Evolutionary conservation across 208 protist genomes (phyloP), one percentile per base, ranked within the genome.

Genomic region (Crithidia bombi): DNA sequence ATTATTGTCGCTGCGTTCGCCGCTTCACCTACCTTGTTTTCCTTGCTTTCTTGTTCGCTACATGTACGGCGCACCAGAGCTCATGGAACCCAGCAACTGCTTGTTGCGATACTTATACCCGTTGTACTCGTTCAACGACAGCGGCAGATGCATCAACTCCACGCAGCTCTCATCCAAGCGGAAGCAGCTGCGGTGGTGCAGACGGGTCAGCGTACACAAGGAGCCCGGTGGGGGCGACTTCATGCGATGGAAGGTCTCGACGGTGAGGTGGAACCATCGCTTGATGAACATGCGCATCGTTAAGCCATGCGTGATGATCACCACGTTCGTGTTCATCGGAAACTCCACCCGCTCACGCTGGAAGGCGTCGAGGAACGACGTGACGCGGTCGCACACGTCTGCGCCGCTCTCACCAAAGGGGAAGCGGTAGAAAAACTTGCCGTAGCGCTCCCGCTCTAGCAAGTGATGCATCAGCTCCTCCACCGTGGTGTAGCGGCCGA

Each of bases 361-460:
- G 51, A 97, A 90, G 9, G 91, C 86, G 46, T 97, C 91, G 43
- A 97, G 78, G 65, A 98, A 97, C 63, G 77, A 87, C 6, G 89
- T 93, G 12, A 97, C 90, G 26, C 96, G 91, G 62, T 98, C 92
- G 64, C 90, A 97, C 39, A 98, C 96, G 64, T 98, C 94, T 3
- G 91, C 87, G 14, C 96, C 96, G 68, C 87, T 96, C 66, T 98
- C 96, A 46, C 96, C 96, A 50, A 88, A 80, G 0, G 86, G 87
- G 65, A 98, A 98, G 38, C 94, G 87, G 66, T 95, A 98, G 70
- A 94, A 98, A 77, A 98, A 98, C 21, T 81, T 79, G n/a, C 96
- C 94, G 65, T 97, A 94, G 28, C 79, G 41, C 59, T 90, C 79
- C 21, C 93, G 83, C 70, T 96, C 82, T n/a, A 73, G 33, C 17